These are phyloP conservation scores for Colletotrichum sp. DNA, from an alignment of 2,329 filamentous ascomycete species.

Conservation along the genomic window DNA sequence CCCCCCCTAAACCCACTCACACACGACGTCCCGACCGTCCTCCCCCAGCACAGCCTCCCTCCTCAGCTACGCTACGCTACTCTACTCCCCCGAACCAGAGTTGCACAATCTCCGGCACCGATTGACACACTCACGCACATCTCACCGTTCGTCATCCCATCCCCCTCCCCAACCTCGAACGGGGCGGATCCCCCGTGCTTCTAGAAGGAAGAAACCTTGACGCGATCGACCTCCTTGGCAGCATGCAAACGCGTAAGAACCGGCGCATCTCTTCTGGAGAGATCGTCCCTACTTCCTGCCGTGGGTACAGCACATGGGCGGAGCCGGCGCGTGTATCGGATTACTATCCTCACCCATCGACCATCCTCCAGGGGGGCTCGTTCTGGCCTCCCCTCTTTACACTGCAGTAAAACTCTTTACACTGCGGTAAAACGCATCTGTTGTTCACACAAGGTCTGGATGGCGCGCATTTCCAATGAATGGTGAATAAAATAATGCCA, in stretches of 20 bases:
- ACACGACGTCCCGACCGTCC: neutral
- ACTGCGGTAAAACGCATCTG: neutral
- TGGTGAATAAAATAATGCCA: neutral
- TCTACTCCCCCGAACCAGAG: neutral
- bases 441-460: neutral
- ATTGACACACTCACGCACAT: neutral
- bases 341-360: neutral
- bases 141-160: constrained; percentile 4
- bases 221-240: constrained; percentile 1
- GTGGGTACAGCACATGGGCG: neutral
- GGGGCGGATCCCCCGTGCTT: neutral
- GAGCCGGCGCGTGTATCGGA: neutral
- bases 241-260: neutral
- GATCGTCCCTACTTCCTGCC: neutral
- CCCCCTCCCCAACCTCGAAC: neutral
- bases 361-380: neutral
- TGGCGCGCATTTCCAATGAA: neutral
- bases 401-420: neutral
- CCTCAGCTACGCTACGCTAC: neutral
- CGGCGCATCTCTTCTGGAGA: neutral
- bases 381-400: neutral
- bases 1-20: neutral
- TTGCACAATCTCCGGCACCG: neutral
- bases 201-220: constrained; percentile 5
- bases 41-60: neutral